These are phyloP conservation scores for Trichoderma orchidacearum DNA, from an alignment of 495 filamentous ascomycete species.

Conservation along the genomic window DNA sequence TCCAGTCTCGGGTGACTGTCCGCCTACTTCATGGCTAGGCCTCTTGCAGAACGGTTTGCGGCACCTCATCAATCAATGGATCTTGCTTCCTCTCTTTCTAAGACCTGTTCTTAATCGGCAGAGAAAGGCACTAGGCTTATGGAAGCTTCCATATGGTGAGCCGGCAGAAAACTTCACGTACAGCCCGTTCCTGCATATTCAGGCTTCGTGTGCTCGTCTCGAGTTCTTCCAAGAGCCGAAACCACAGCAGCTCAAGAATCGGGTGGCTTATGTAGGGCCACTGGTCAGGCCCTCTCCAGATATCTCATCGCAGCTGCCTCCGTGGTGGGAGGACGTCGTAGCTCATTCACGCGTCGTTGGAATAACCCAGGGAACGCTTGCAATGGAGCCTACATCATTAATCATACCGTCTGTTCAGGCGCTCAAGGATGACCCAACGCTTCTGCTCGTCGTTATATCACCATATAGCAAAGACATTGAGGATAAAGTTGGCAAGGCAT, in stretches of 20 bases:
- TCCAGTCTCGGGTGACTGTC: not conserved
- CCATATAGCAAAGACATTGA: not conserved
- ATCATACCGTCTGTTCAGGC: constrained; percentile 1
- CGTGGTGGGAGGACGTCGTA: not conserved
- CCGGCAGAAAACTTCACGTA: not conserved
- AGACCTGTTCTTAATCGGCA: not conserved
- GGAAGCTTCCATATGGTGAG: not conserved
- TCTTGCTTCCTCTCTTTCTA: not conserved
- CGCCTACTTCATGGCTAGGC: not conserved
- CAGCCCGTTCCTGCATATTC: constrained; percentile 1
- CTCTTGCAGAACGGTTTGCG: not conserved
- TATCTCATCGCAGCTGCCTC: not conserved
- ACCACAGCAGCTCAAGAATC: not conserved
- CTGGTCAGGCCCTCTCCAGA: not conserved
- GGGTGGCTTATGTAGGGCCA: not conserved
- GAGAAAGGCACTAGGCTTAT: not conserved
- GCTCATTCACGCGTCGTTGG: not conserved
- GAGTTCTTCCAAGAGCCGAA: not conserved
- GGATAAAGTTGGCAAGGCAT: not conserved
- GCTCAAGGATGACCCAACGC: not conserved
- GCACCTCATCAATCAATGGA: not conserved
- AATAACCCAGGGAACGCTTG: constrained; percentile 1
- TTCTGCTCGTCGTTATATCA: constrained; percentile 1
- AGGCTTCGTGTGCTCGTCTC: not conserved
- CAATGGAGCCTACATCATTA: constrained; percentile 1